These are phyloP conservation scores for Eucalyptus sideroxylon DNA, from an alignment of 345 rosid genomes.

Conservation along the genomic window DNA sequence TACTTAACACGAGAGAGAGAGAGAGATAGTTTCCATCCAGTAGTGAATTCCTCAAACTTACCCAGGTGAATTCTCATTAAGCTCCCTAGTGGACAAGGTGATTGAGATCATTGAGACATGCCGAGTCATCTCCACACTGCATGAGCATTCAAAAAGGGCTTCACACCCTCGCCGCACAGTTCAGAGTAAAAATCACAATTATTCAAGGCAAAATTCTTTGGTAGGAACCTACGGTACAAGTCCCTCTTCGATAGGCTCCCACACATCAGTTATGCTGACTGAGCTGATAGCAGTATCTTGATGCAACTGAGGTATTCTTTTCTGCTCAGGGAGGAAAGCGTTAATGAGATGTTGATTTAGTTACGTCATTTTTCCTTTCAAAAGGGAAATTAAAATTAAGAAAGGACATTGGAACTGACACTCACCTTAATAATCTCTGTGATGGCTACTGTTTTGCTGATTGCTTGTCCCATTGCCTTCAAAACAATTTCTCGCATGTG, in stretches of 20 bases:
- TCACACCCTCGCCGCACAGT: neutral
- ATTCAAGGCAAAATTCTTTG: neutral
- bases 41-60: slow-evolving; percentile 12
- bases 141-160: slow-evolving; percentile 3
- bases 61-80: slow-evolving; percentile 71
- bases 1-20: neutral
- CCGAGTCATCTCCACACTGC: slow-evolving; percentile 93
- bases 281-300: slow-evolving; percentile 89
- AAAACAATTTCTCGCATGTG: neutral
- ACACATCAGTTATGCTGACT: slow-evolving; percentile 80
- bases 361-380: neutral
- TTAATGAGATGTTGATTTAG: neutral
- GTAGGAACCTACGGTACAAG: slow-evolving; percentile 58
- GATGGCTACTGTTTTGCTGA: neutral
- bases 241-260: slow-evolving; percentile 98
- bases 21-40: neutral
- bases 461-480: slow-evolving; percentile 8
- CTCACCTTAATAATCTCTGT: slow-evolving; percentile 24
- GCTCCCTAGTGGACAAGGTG: slow-evolving; percentile 65
- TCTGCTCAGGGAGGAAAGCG: slow-evolving; percentile 22
- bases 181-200: neutral
- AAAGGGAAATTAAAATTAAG: neutral
- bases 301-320: slow-evolving; percentile 63
- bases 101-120: slow-evolving; percentile 92
- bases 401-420: neutral